Conservation (phyloP, 202 grass and related monocot genomes). For the Elaeis oleifera region DNA sequence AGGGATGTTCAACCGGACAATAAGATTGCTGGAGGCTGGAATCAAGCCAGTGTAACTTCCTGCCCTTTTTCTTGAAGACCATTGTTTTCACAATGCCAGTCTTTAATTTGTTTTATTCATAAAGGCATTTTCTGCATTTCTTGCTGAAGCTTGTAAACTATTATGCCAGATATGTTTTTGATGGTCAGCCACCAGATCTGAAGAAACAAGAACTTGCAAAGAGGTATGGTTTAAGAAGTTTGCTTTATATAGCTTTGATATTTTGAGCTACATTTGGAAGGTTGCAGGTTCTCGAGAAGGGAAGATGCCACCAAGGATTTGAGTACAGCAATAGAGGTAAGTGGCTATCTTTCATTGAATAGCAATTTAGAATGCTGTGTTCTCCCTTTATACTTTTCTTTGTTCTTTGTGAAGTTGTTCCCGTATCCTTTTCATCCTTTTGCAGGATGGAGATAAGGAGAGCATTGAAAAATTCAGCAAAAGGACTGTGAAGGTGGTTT, state of each 20-base stretch:
- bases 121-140: not conserved
- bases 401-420: not conserved
- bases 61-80: not conserved
- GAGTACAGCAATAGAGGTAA: constrained; percentile 65
- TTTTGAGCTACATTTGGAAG: constrained; percentile 10
- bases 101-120: not conserved
- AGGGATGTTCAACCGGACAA: constrained; percentile 94
- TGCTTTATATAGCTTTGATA: constrained; percentile 10
- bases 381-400: constrained; percentile 13
- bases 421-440: constrained; percentile 4
- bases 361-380: not conserved
- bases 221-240: constrained; percentile 32
- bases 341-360: no score
- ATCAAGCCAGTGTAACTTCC: constrained; percentile 82
- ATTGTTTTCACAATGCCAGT: not conserved
- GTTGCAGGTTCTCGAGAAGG: constrained; percentile 62
- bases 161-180: constrained; percentile 78
- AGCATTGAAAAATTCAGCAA: constrained; percentile 86
- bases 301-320: constrained; percentile 66
- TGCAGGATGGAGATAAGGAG: constrained; percentile 62
- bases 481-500: constrained; percentile 77
- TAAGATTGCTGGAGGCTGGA: constrained; percentile 84
- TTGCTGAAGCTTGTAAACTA: not conserved
- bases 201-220: constrained; percentile 79
- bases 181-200: constrained; percentile 76